Evolutionary conservation across 2,329 filamentous ascomycete species (phyloP).

Genomic region (Zymoseptoria passerinii): DNA sequence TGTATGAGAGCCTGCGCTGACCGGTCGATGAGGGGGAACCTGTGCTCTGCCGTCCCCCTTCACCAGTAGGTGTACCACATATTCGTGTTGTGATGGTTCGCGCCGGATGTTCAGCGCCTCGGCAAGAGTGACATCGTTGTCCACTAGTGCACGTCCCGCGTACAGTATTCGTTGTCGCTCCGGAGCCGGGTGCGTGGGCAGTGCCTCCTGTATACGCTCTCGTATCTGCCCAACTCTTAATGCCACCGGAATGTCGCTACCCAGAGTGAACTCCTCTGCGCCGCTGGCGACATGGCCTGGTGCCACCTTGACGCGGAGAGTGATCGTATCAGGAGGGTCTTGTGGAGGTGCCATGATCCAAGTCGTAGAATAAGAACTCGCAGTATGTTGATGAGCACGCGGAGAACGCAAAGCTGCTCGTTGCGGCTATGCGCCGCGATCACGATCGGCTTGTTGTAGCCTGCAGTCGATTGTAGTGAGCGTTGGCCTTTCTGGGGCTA

Average conservation of each 20-base stretch:
- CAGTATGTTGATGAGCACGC: too few species aligned
- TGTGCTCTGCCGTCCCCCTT: constrained; percentile 18
- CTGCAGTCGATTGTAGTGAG: background rate
- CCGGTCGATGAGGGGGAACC: constrained; percentile 7
- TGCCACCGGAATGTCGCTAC: constrained; percentile 16
- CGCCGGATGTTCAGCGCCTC: constrained; percentile 44
- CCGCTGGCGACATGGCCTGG: constrained; percentile 23
- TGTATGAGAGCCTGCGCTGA: constrained; percentile 5
- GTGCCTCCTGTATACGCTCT: constrained; percentile 40
- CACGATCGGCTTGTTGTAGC: background rate
- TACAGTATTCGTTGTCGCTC: constrained; percentile 51
- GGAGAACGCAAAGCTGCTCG: background rate
- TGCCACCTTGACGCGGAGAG: constrained; percentile 27
- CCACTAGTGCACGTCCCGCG: constrained; percentile 44
- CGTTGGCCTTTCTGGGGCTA: background rate
- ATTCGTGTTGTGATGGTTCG: constrained; percentile 35
- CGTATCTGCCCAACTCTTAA: constrained; percentile 48
- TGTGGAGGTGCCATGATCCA: constrained; percentile 21
- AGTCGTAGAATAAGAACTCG: too few species aligned
- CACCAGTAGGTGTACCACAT: constrained; percentile 29
- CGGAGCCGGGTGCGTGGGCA: constrained; percentile 40
- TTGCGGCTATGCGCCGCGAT: background rate
- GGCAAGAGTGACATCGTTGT: constrained; percentile 41
- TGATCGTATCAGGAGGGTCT: constrained; percentile 24
- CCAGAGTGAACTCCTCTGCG: constrained; percentile 23